These are phyloP conservation scores for Periglandula ipomoeae DNA, from an alignment of 2,329 filamentous ascomycete species.

Conservation along the genomic window DNA sequence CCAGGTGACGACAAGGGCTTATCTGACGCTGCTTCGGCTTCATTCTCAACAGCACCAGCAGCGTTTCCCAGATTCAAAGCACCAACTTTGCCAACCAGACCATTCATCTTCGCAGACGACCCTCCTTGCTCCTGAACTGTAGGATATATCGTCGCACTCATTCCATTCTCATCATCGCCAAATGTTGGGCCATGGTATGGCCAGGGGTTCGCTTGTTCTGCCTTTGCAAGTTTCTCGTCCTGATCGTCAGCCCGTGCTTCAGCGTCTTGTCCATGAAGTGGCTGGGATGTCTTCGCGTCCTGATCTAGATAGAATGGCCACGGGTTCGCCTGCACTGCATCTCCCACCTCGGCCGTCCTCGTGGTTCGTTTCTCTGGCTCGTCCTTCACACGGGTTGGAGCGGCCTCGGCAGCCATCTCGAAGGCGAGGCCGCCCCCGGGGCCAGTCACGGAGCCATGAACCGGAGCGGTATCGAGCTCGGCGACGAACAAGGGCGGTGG, in stretches of 20 bases:
- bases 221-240: background rate
- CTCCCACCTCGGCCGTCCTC: background rate
- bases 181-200: conserved; percentile 20
- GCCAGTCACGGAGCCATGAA: conserved; percentile 10
- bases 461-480: conserved; percentile 20
- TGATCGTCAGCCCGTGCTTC: background rate
- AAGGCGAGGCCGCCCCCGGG: conserved; percentile 18
- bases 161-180: conserved; percentile 6
- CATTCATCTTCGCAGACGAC: background rate
- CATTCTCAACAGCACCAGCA: background rate
- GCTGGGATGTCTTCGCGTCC: background rate
- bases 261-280: background rate
- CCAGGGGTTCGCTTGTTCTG: conserved; percentile 22
- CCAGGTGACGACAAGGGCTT: conserved; percentile 1
- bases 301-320: conserved; percentile 23
- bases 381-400: conserved; percentile 5
- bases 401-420: conserved; percentile 24
- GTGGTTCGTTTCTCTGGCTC: conserved; percentile 6
- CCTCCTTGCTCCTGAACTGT: background rate
- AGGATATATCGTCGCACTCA: conserved; percentile 7
- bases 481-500: conserved; percentile 19
- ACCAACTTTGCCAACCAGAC: background rate
- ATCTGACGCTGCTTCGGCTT: background rate
- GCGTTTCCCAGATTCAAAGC: background rate
- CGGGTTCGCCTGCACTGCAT: conserved; percentile 15